Percentiles rank a stretch among this genome's conserved stretches.
Conservation (phyloP, 805 yeast species). For the Suhomyces faveliae region DNA sequence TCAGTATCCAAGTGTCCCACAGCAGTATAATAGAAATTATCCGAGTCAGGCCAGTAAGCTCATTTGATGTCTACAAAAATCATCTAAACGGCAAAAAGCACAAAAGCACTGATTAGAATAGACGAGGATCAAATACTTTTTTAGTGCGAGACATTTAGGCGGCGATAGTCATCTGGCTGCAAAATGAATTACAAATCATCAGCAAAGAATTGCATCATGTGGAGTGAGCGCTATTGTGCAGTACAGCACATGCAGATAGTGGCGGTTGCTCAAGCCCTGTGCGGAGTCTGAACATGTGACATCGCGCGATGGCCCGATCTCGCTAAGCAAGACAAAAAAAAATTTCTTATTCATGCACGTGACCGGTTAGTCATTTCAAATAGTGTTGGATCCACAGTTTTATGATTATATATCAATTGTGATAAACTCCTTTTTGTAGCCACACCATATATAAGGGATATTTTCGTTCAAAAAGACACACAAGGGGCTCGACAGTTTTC, state of each 20-base stretch:
- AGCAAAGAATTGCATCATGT: background rate
- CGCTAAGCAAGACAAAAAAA: background rate
- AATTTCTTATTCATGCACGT: background rate
- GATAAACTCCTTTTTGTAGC: background rate
- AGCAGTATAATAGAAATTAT: too few species aligned
- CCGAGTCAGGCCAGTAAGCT: too few species aligned
- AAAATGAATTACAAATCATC: background rate
- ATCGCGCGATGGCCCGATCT: constrained; percentile 1
- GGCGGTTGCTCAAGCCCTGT: background rate
- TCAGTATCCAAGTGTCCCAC: too few species aligned
- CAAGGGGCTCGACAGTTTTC: background rate
- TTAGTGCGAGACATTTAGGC: too few species aligned
- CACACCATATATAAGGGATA: background rate
- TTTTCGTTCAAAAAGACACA: background rate
- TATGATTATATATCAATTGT: background rate
- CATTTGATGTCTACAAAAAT: too few species aligned
- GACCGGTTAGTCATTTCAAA: background rate
- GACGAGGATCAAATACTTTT: too few species aligned
- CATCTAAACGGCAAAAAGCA: too few species aligned
- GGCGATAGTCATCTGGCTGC: too few species aligned
- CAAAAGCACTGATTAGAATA: too few species aligned
- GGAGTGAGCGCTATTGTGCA: background rate
- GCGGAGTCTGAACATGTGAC: background rate
- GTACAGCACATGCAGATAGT: background rate
- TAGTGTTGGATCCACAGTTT: constrained; percentile 1